These are phyloP conservation scores for Rubia yunnanensis DNA, from an alignment of 257 asterid species.

Conservation along the genomic window DNA sequence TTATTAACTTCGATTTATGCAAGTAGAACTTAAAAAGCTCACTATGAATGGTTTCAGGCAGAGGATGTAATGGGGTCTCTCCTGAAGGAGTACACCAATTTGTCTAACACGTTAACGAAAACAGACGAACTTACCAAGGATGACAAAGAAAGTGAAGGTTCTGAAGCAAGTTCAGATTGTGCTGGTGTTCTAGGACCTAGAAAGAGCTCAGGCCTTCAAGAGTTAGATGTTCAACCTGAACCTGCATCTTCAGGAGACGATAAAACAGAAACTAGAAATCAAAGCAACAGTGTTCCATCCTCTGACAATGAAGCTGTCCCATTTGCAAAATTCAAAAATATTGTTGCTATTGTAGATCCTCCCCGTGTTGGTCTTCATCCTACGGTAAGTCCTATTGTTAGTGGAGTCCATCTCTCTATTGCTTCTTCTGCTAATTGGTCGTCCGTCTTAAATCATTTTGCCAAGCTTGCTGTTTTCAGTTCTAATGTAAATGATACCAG, in stretches of 20 bases:
- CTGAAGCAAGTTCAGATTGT: constrained; percentile 24
- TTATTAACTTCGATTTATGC: background rate
- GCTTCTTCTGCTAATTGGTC: background rate
- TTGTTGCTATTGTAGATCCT: constrained; percentile 97
- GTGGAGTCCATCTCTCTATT: background rate
- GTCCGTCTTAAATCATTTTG: background rate
- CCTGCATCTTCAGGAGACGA: constrained; percentile 16
- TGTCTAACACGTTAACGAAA: constrained; percentile 40
- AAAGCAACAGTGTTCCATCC: constrained; percentile 22
- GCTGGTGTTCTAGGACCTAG: constrained; percentile 21
- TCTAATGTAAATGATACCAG: no score
- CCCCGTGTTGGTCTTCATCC: constrained; percentile 99
- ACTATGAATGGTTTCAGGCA: constrained; percentile 43
- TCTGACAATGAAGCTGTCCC: constrained; percentile 23
- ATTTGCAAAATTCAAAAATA: constrained; percentile 49
- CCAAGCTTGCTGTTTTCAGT: background rate
- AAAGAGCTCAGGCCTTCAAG: constrained; percentile 25
- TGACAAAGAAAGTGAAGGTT: constrained; percentile 22
- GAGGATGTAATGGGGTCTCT: constrained; percentile 82
- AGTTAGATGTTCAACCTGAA: constrained; percentile 15
- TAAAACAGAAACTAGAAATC: constrained; percentile 22
- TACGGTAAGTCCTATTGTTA: constrained; percentile 52
- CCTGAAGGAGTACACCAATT: constrained; percentile 69
- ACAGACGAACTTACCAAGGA: constrained; percentile 21
- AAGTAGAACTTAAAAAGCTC: background rate